Percentiles rank a stretch among this genome's conserved stretches.
phyloP scores from a whole-genome alignment of 495 filamentous ascomycete species.

The Podospora bellae-mahoneyi region DNA sequence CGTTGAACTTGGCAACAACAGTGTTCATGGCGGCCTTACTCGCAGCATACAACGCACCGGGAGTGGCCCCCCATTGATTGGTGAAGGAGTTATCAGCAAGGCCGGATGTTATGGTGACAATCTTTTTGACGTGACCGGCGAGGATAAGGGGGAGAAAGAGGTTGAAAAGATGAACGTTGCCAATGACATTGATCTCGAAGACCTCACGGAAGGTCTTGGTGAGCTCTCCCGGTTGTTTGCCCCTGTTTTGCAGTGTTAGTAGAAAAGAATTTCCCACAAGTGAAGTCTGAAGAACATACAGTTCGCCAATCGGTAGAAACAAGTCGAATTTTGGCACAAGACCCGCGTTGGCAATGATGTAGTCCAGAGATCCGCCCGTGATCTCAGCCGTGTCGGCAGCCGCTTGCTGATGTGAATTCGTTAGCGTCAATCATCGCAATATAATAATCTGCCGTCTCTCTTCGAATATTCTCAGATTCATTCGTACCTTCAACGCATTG shows the following conservation, averaged over 20 bases:
- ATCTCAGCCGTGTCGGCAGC: no score
- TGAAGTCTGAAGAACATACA: neutral
- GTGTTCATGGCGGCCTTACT: slow-evolving; percentile 46
- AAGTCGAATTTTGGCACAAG: neutral
- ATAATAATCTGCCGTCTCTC: no score
- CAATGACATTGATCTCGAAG: slow-evolving; percentile 48
- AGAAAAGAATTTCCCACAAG: neutral
- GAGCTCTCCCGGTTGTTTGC: neutral
- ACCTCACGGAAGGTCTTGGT: slow-evolving; percentile 25
- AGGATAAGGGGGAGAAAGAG: slow-evolving; percentile 51
- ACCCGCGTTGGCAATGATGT: slow-evolving; percentile 11
- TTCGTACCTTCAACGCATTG: no score
- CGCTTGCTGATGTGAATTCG: no score
- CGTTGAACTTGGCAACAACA: slow-evolving; percentile 45
- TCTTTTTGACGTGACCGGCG: slow-evolving; percentile 50
- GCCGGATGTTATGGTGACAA: slow-evolving; percentile 50
- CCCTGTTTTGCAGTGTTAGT: neutral
- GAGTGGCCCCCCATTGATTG: slow-evolving; percentile 27
- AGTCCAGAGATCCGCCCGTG: no score
- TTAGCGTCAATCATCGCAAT: no score
- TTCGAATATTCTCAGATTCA: no score
- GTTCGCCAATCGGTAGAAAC: neutral
- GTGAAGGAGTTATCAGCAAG: slow-evolving; percentile 37
- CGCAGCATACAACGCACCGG: slow-evolving; percentile 28
- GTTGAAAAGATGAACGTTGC: slow-evolving; percentile 50